Base-by-base conservation (phyloP, 352 stramenopile species). In the Globisporangium recalcitrans region DNA sequence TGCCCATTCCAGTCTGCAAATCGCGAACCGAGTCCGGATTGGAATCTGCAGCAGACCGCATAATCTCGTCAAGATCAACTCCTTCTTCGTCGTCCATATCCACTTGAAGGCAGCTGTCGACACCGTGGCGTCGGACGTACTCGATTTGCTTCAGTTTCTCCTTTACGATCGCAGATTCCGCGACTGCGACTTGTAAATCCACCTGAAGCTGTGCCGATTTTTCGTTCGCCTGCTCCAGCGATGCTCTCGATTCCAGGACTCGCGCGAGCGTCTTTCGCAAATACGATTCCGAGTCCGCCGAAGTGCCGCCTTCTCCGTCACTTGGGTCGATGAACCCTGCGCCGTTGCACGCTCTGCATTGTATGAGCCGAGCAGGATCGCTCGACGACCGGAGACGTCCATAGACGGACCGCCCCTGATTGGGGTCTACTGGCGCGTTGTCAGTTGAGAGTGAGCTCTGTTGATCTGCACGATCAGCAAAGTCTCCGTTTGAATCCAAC, bases 191-290 rank as follows among this genome's bases (percentile, higher is more conserved):
- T 19, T 82, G 70, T 1, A 89, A 47, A 58, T 86, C 47, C 1
- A 69, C 58, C 51, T 86, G 78, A 13, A 84, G 57, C 34, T 74
- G 44, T 21, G 68, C 51, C 2, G 65, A 60, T n/a, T 68, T 72
- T 0, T 29, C 64, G 21, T 61, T 80, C 3, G 69, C 60, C 26
- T 81, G 71, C 6, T 83, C 76, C 0, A 89, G 32, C 4, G 70
- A 49, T 0, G 67, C 68, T 34, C 85, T 84, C 4, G 87, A 46
- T 52, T 89, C 78, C 0, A 89, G 60, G 8, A 89, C 80, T 60
- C 87, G 80, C 7, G 72, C 68, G 2, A 90, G 66, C 19, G 80
- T 90, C 52, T 81, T 86, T 21, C 80, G 69, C 31, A 90, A 51
- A 52, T 90, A 90, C 31, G 74, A 77, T 26, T 83, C 74, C 0